Conservation (phyloP, 1,139 yeast species). For the Sugiyamaella neomexicana region DNA sequence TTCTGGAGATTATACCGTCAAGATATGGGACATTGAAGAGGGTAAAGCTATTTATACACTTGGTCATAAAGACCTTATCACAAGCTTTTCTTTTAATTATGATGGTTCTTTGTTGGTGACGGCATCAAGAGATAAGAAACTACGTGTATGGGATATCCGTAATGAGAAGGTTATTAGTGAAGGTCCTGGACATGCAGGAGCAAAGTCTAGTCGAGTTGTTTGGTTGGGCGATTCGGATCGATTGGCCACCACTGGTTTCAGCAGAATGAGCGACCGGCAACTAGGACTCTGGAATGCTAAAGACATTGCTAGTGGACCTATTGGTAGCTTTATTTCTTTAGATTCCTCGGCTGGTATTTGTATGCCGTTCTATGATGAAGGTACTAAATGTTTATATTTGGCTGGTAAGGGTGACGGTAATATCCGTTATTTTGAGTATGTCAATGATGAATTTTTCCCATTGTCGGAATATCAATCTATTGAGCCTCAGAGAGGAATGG, state of each 20-base stretch:
- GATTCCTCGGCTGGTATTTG: slow-evolving; percentile 92
- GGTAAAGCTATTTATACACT: slow-evolving; percentile 72
- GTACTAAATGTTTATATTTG: slow-evolving; percentile 74
- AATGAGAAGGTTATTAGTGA: slow-evolving; percentile 71
- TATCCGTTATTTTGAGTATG: slow-evolving; percentile 84
- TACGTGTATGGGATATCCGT: slow-evolving; percentile 90
- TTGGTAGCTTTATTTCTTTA: slow-evolving; percentile 80
- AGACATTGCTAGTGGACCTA: slow-evolving; percentile 73
- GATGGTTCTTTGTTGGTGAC: slow-evolving; percentile 87
- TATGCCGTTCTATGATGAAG: slow-evolving; percentile 85
- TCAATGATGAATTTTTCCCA: slow-evolving; percentile 72
- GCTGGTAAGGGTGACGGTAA: slow-evolving; percentile 99
- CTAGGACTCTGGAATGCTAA: slow-evolving; percentile 88
- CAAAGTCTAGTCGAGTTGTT: slow-evolving; percentile 80
- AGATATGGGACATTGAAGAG: slow-evolving; percentile 85
- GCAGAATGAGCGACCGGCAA: slow-evolving; percentile 90
- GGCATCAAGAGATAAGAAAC: slow-evolving; percentile 85
- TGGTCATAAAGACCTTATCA: slow-evolving; percentile 84
- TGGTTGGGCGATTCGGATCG: slow-evolving; percentile 91
- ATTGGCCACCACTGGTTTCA: slow-evolving; percentile 92
- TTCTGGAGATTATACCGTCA: slow-evolving; percentile 86
- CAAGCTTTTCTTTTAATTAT: slow-evolving; percentile 86
- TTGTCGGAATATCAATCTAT: slow-evolving; percentile 83
- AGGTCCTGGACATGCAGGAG: slow-evolving; percentile 90
- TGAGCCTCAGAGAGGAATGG: slow-evolving; percentile 96